Conservation (phyloP, 371 early-diverging fungal genomes). For the Mucor circinelloides region DNA sequence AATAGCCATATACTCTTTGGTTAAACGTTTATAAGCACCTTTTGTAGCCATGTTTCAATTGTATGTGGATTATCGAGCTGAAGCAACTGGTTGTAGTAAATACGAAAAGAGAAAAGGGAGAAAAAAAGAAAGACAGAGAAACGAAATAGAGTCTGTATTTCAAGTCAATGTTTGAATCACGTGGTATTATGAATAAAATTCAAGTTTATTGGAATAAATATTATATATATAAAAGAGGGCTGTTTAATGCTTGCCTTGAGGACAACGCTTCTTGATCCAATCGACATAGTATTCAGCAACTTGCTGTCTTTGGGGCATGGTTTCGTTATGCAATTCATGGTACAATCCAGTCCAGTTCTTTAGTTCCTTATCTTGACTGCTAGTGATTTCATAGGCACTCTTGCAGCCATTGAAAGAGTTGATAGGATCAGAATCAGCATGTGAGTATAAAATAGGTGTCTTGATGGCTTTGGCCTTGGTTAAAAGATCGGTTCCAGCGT, state of each 20-base stretch:
- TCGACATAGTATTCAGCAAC: constrained; percentile 53
- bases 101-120: background rate
- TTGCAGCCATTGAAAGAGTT: constrained; percentile 40
- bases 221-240: background rate
- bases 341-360: constrained; percentile 50
- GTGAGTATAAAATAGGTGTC: constrained; percentile 47
- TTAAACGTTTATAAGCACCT: constrained; percentile 84
- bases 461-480: constrained; percentile 24
- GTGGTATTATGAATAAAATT: background rate
- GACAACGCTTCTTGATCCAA: constrained; percentile 51
- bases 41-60: constrained; percentile 81
- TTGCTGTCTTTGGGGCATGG: constrained; percentile 41
- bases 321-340: constrained; percentile 63
- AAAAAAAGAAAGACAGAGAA: constrained; percentile 1
- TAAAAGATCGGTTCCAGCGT: constrained; percentile 33
- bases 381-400: constrained; percentile 42
- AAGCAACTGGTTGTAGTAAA: background rate
- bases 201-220: background rate
- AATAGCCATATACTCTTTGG: constrained; percentile 89
- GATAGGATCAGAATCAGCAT: constrained; percentile 54
- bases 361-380: constrained; percentile 50
- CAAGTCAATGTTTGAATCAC: background rate
- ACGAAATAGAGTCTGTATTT: background rate
- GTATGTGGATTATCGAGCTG: background rate
- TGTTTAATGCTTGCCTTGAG: background rate